Base-by-base conservation (phyloP, 2,329 filamentous ascomycete genomes). In the Basipetospora chlamydospora region DNA sequence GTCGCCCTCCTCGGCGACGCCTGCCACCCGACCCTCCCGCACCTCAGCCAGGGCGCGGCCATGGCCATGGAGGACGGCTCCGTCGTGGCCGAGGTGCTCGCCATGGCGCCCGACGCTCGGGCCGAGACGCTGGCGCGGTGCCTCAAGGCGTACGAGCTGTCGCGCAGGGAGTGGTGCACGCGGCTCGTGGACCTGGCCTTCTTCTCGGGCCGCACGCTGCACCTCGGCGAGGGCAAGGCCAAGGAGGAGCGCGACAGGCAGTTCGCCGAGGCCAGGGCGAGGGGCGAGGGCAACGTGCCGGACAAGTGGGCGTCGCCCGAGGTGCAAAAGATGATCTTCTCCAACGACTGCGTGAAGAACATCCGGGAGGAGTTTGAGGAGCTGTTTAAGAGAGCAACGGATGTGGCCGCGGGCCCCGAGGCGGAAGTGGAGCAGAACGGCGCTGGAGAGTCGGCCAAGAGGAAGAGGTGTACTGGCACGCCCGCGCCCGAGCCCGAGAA, bases 291-390 rank as follows among this genome's bases (percentile, higher is more conserved):
- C 42, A 64, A 57, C 39, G 68, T 68, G 41, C 73, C 73, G 3
- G 76, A 80, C 55, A 80, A 78, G 58, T 80, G 77, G 77, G 73
- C 73, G 3, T 77, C 77, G 52, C 73, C 74, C 8, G 75, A 80
- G 47, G 72, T 80, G 28, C 76, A 80, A 54, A 64, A 67, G 52
- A 68, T 70, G 63, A 70, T 80, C 41, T 80, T 80, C 53, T 66
- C 67, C 9, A 64, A 75, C 47, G 74, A 80, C 53, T 76, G 73
- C 47, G 61, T 70, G 34, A 55, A 61, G 46, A 65, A 72, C 39
- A 63, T 72, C 1, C 52, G 56, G 35, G 64, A 69, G 28, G 55
- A 57, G 40, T 75, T 70, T 48, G 59, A 64, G 16, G 54, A 59
- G 46, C 45, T 71, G 25, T 70, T 56, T 43, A 51, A 50, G 25